Percentiles rank a stretch among this genome's conserved stretches.
Evolutionary conservation across 768 basidiomycete species (phyloP).

Genomic region (Phaeolepiota aurea): DNA sequence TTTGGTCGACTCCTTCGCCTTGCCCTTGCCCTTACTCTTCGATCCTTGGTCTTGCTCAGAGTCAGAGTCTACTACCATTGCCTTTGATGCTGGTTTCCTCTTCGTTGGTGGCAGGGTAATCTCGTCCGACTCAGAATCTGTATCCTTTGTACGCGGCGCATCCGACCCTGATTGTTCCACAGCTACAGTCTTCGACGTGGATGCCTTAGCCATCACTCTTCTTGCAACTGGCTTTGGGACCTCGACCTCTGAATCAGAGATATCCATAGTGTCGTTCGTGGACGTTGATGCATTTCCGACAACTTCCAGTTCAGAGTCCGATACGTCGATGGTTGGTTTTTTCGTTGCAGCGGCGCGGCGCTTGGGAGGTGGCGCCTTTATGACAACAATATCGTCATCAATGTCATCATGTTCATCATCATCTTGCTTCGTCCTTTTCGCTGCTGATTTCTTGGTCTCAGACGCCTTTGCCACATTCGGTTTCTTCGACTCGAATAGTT

Average conservation of each 20-base stretch:
- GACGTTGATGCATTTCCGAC: not conserved
- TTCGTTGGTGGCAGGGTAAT: not conserved
- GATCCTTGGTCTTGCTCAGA: constrained; percentile 16
- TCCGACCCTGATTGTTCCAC: too few species aligned
- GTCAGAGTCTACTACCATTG: constrained; percentile 16
- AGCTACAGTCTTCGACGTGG: too few species aligned
- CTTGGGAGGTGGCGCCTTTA: constrained; percentile 7
- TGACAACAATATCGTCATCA: constrained; percentile 10
- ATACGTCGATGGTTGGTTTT: constrained; percentile 1
- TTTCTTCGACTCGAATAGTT: constrained; percentile 10
- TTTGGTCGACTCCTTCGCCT: constrained; percentile 30
- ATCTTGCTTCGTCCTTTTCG: constrained; percentile 3
- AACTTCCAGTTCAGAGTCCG: not conserved
- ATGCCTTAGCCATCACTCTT: too few species aligned
- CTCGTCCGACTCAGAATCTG: not conserved
- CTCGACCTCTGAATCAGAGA: not conserved
- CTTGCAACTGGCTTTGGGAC: not conserved
- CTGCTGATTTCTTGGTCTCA: constrained; percentile 2
- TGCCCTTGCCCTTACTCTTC: constrained; percentile 16
- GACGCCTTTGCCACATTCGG: constrained; percentile 6
- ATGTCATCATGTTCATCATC: constrained; percentile 13
- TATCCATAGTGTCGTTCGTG: not conserved
- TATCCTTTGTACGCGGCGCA: not conserved
- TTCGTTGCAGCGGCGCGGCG: constrained; percentile 11
- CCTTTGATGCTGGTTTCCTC: constrained; percentile 6